Evolutionary conservation across 768 basidiomycete genomes (phyloP).

Genomic region (Hygrophorus russula): DNA sequence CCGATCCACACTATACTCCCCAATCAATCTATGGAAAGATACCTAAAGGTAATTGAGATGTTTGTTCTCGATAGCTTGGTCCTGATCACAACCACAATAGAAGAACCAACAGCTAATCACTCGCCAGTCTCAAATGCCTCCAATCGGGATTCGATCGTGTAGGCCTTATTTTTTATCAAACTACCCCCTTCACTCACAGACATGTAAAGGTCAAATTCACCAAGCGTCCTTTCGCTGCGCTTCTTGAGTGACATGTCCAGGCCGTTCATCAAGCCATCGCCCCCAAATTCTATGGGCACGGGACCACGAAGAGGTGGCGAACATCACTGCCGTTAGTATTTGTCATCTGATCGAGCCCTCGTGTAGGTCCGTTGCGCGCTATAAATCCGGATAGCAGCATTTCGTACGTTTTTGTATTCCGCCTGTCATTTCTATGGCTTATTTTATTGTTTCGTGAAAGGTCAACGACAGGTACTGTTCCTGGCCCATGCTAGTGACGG

Average conservation of each 20-base stretch:
- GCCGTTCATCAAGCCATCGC: not conserved
- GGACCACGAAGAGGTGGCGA: not conserved
- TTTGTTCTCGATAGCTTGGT: not conserved
- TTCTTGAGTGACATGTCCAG: not conserved
- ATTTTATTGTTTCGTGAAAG: not conserved
- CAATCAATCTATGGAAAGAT: not conserved
- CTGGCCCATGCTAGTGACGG: too few species aligned
- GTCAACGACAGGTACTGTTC: not conserved
- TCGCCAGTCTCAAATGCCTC: not conserved
- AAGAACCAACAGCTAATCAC: not conserved
- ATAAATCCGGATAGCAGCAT: not conserved
- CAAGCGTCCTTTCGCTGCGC: not conserved
- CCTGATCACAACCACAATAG: not conserved
- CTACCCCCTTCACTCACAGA: not conserved
- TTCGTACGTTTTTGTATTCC: not conserved
- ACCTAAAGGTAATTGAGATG: not conserved
- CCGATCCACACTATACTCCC: not conserved
- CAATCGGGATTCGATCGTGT: slow-evolving; percentile 1
- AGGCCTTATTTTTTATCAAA: not conserved
- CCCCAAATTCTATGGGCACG: too few species aligned
- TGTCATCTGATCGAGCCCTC: too few species aligned
- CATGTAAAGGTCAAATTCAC: not conserved
- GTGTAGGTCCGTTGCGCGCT: not conserved
- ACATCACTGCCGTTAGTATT: not conserved
- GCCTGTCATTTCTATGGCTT: not conserved